Conservation (phyloP, 1,284 basidiomycete species). For the Malassezia slooffiae region DNA sequence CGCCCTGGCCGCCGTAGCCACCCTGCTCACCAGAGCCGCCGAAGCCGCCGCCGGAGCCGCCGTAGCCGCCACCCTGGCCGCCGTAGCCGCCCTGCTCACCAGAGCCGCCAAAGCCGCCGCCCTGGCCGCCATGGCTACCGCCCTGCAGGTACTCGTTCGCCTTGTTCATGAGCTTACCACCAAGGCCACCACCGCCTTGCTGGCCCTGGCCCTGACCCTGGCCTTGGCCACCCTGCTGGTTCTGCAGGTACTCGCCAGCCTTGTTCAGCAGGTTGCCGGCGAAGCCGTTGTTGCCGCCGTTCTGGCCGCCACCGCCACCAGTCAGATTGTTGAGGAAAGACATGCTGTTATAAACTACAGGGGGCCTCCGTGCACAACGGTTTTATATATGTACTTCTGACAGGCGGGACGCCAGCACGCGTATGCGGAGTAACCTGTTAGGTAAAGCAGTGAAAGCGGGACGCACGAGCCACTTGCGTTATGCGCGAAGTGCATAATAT, state of each 20-base stretch:
- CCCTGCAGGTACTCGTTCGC: too few species aligned
- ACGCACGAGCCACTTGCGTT: too few species aligned
- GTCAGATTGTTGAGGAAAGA: conserved; percentile 14
- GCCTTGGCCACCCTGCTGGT: conserved; percentile 12
- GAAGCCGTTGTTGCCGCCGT: background rate
- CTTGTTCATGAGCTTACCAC: too few species aligned
- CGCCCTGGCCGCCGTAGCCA: conserved; percentile 14
- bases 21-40: conserved; percentile 8
- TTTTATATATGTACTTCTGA: too few species aligned
- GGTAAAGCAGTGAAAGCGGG: too few species aligned
- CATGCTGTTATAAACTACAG: too few species aligned
- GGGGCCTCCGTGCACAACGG: too few species aligned
- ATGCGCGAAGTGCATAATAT: too few species aligned
- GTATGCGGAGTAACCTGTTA: too few species aligned
- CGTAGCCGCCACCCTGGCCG: conserved; percentile 12
- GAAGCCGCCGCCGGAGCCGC: conserved; percentile 2
- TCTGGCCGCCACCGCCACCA: conserved; percentile 5
- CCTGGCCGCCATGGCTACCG: background rate
- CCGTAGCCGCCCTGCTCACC: conserved; percentile 6
- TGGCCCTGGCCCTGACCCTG: too few species aligned
- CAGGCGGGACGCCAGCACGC: too few species aligned
- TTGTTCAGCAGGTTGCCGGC: conserved; percentile 12
- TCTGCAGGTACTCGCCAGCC: too few species aligned
- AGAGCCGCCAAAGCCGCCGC: background rate
- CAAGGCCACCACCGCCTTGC: background rate